These are phyloP conservation scores for Candida maltosa DNA, from an alignment of 805 yeast species.

Conservation along the genomic window DNA sequence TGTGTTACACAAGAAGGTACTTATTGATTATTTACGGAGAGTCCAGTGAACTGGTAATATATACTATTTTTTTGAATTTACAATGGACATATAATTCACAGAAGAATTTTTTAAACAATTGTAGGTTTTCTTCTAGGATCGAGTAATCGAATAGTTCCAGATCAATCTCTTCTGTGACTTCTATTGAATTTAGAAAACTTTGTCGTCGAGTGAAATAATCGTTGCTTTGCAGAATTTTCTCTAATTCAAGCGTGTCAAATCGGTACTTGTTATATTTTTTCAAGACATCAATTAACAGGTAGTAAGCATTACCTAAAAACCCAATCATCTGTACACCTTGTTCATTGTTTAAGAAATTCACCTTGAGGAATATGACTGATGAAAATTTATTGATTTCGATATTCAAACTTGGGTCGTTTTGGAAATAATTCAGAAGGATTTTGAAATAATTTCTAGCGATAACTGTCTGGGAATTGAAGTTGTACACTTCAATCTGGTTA, in stretches of 20 bases:
- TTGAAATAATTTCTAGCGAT: conserved; percentile 3
- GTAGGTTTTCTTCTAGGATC: conserved; percentile 8
- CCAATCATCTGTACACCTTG: conserved; percentile 10
- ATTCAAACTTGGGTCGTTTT: conserved; percentile 11
- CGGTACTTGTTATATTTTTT: conserved; percentile 6
- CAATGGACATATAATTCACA: conserved; percentile 9
- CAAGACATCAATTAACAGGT: conserved; percentile 6
- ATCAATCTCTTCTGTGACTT: no score
- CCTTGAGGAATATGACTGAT: conserved; percentile 5
- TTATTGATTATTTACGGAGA: conserved; percentile 41
- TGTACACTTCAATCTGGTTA: conserved; percentile 1
- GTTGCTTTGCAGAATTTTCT: conserved; percentile 1
- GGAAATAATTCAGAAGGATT: conserved; percentile 11
- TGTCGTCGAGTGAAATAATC: conserved; percentile 1
- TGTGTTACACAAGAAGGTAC: conserved; percentile 49
- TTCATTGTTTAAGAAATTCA: conserved; percentile 9
- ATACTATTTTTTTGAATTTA: conserved; percentile 6
- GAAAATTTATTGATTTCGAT: conserved; percentile 3
- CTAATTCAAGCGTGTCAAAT: conserved; percentile 2
- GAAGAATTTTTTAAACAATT: conserved; percentile 10
- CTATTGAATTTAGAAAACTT: no score
- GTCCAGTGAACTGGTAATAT: conserved; percentile 3
- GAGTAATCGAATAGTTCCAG: conserved; percentile 1
- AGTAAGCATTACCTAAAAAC: conserved; percentile 14
- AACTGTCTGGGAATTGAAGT: conserved; percentile 1